Conservation (phyloP, 202 grass and related monocot species). For the Cymbopogon flexuosus region DNA sequence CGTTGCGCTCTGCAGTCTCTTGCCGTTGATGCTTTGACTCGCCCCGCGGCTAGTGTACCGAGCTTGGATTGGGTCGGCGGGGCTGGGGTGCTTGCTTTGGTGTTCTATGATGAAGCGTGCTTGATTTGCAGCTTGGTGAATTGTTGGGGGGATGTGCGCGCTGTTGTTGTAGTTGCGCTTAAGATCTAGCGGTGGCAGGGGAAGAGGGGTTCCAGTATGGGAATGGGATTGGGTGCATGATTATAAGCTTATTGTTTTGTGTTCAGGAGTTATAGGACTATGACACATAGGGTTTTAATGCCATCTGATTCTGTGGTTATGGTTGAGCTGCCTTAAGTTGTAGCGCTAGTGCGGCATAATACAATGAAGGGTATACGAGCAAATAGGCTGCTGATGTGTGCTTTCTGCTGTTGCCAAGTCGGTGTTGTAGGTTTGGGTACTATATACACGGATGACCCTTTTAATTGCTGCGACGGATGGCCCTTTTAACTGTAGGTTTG, state of each 20-base stretch:
- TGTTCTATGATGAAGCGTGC: not conserved
- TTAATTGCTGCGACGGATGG: not conserved
- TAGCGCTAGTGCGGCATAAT: not conserved
- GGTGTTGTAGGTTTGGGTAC: not conserved
- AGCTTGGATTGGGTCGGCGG: not conserved
- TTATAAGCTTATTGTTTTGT: not conserved
- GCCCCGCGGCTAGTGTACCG: not conserved
- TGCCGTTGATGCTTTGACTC: constrained; percentile 9
- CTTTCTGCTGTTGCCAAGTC: not conserved
- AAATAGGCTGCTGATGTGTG: not conserved
- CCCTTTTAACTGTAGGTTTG: too few relatives aligned
- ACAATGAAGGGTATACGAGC: not conserved
- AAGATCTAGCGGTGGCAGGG: not conserved
- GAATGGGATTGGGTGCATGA: not conserved
- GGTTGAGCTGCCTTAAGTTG: constrained; percentile 12
- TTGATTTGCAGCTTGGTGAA: not conserved
- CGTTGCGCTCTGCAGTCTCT: not conserved
- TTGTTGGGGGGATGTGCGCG: not conserved
- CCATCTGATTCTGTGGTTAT: not conserved
- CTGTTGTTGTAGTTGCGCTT: not conserved
- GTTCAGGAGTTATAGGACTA: not conserved
- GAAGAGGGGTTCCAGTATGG: not conserved
- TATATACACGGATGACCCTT: not conserved
- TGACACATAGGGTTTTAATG: not conserved
- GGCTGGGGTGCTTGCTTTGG: not conserved